A percentile compares a stretch with the other conserved stretches of the same genome.
phyloP scores from a whole-genome alignment of 2,329 filamentous ascomycete species.

The Ceratocystis papillata region DNA sequence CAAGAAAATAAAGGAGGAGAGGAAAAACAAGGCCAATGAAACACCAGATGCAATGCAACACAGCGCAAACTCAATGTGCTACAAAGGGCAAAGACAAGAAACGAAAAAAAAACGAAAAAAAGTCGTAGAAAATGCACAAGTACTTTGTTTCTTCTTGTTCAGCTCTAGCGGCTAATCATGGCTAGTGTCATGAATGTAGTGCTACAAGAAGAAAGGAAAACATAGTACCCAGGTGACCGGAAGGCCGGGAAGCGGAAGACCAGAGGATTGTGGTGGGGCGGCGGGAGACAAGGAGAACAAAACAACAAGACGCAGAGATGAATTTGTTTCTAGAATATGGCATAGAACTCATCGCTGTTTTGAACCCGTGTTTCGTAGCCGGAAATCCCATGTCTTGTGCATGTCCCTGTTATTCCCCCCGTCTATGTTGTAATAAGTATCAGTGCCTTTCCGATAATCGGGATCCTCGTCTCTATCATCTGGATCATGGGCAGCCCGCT shows the following conservation, averaged over 20 bases:
- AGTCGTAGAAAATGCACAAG: neutral
- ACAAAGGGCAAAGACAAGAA: neutral
- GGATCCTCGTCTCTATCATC: neutral
- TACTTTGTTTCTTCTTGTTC: neutral
- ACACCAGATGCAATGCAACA: constrained; percentile 7
- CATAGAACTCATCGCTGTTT: neutral
- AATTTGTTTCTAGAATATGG: too few species aligned
- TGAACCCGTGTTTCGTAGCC: neutral
- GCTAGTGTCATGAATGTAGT: neutral
- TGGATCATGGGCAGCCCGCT: neutral
- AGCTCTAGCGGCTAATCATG: neutral
- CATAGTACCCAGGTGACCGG: neutral
- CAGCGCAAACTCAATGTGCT: constrained; percentile 4
- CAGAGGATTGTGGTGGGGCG: neutral
- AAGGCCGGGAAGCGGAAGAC: neutral
- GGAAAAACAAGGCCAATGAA: neutral
- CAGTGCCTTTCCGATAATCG: neutral
- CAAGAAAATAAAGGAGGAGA: neutral
- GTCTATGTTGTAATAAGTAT: neutral
- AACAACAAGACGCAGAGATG: neutral
- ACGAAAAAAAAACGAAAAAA: neutral
- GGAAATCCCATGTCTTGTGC: neutral
- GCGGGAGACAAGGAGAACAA: neutral
- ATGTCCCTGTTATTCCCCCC: neutral
- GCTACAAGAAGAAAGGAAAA: neutral